Base-by-base conservation (phyloP, 192 early-diverging fungal species). In the Podila clonocystis region DNA sequence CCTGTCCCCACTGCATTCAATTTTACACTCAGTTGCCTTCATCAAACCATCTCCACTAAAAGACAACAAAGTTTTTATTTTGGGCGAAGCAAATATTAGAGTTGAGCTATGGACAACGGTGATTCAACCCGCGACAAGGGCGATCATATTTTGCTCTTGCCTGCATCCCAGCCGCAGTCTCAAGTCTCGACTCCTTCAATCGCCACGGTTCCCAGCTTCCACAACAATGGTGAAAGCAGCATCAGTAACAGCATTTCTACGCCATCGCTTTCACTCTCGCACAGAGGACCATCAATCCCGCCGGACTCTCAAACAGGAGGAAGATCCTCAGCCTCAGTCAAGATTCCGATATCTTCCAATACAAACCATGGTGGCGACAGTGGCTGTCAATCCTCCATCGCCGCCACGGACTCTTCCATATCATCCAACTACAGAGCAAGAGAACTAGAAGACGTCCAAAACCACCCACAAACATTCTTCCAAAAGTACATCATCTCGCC, bases 401-500 rank as follows among this genome's bases (percentile, higher is more conserved):
- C 4, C 17, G 33, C 20, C 19, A n/a, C 20, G 9, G 9, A 19
- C n/a, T n/a, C 33, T 17, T 29, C 62, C n/a, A 9, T 22, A 1
- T 17, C 63, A 29, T 26, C 15, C 2, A 50, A 24, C 9, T 11
- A 5, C 4, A 9, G 45, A 15, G 26, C 34, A 34, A 50, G 28
- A 15, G 24, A 60, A 22, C 33, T 31, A 50, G 29, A 68, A 15
- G 58, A 67, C 8, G 41, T 2, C 12, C 63, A 70, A 7, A 59
- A 68, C 26, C 65, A 67, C 5, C 4, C 55, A 33, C 36, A 59
- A 24, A 55, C 30, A 9, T 8, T 71, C 31, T 48, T 66, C 28
- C 64, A 71, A 22, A 19, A 48, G n/a, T 61, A 76, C 49, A 52
- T 76, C 68, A 8, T 59, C 3, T 19, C 28, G 22, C 75, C 68